Evolutionary conservation across 1,284 basidiomycete species (phyloP).

Genomic region (Irpex lacteus): DNA sequence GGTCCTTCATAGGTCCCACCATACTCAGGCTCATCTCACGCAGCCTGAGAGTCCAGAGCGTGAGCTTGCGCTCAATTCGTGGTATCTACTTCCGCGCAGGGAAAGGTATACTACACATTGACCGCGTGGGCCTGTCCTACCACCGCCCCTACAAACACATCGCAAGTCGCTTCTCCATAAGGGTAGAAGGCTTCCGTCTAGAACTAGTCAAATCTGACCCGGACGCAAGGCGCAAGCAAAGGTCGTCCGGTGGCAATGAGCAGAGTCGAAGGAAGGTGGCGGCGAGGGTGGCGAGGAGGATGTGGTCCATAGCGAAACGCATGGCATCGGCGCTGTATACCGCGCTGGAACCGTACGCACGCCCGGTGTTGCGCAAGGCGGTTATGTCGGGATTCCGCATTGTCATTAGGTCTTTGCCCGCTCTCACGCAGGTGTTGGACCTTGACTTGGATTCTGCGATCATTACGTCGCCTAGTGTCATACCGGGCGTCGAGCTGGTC

Average conservation of each 20-base stretch:
- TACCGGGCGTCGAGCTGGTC: constrained; percentile 48
- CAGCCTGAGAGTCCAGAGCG: constrained; percentile 63
- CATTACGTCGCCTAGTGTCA: constrained; percentile 42
- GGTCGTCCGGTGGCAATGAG: constrained; percentile 3
- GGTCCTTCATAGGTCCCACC: constrained; percentile 64
- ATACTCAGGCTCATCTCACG: constrained; percentile 55
- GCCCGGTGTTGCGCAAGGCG: constrained; percentile 55
- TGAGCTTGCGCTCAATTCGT: constrained; percentile 73
- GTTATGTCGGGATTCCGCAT: constrained; percentile 55
- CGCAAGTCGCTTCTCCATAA: constrained; percentile 53
- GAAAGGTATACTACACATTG: constrained; percentile 51
- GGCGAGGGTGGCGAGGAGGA: constrained; percentile 48
- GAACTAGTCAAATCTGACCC: constrained; percentile 38
- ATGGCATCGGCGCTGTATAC: constrained; percentile 34
- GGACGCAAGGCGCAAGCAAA: background rate
- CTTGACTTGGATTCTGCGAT: constrained; percentile 60
- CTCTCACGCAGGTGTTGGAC: constrained; percentile 60
- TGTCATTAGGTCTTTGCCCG: constrained; percentile 60
- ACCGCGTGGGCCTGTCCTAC: constrained; percentile 63
- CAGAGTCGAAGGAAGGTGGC: constrained; percentile 18
- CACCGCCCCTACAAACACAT: constrained; percentile 42
- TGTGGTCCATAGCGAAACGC: constrained; percentile 41
- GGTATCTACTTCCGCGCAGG: constrained; percentile 66
- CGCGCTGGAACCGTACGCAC: constrained; percentile 54
- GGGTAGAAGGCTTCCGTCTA: constrained; percentile 57